phyloP scores from a whole-genome alignment of 352 stramenopile species.

The Phytophthora lateralis region DNA sequence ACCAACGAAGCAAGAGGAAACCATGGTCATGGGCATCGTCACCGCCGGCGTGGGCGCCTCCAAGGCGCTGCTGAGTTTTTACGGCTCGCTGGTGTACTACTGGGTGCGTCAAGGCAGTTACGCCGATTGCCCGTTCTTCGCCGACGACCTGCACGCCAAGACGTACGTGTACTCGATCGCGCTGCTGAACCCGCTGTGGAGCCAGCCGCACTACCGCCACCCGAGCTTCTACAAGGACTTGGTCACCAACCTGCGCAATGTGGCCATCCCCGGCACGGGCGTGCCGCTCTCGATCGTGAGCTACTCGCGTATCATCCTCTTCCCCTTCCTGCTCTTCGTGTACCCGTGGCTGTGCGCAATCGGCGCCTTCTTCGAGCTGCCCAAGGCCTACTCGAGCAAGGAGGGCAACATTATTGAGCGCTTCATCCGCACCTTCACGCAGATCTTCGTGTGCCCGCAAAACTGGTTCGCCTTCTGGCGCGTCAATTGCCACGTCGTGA shows the following conservation, averaged over 20 bases:
- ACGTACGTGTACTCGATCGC: conserved; percentile 96
- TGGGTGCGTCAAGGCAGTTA: conserved; percentile 79
- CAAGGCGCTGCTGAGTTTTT: conserved; percentile 71
- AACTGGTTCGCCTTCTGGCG: conserved; percentile 99
- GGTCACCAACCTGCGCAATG: conserved; percentile 97
- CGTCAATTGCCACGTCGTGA: conserved; percentile 95
- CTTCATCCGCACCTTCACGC: conserved; percentile 88
- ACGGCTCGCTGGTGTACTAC: conserved; percentile 80
- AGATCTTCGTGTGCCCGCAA: conserved; percentile 87
- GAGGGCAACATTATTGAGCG: conserved; percentile 83
- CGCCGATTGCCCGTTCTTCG: conserved; percentile 81
- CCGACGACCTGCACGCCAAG: conserved; percentile 79
- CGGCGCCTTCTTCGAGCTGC: conserved; percentile 80
- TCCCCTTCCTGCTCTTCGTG: conserved; percentile 88
- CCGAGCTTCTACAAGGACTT: conserved; percentile 94
- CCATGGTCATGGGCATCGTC: conserved; percentile 41
- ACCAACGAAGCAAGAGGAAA: conserved; percentile 2
- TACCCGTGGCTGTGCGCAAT: conserved; percentile 89
- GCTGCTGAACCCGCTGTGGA: conserved; percentile 94
- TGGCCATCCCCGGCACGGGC: conserved; percentile 97
- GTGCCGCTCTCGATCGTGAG: conserved; percentile 91
- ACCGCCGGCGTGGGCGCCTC: conserved; percentile 24
- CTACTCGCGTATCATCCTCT: conserved; percentile 83
- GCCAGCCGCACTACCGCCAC: conserved; percentile 97
- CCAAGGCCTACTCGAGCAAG: conserved; percentile 64